Evolutionary conservation across 495 filamentous ascomycete genomes (phyloP), one percentile per base, ranked within the genome.

Genomic region (Aspergillus funiculosus): DNA sequence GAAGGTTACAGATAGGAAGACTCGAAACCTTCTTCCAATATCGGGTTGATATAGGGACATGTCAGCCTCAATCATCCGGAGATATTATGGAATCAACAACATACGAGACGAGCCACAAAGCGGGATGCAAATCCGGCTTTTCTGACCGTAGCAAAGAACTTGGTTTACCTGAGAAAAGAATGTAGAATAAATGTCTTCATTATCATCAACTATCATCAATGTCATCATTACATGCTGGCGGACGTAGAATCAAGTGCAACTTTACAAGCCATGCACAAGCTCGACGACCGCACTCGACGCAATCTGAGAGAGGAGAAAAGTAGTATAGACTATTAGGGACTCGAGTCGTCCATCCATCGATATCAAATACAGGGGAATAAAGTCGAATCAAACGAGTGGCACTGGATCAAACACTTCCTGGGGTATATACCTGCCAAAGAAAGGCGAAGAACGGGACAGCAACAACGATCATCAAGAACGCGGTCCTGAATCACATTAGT

Each of bases 311-410:
- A 43, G 29, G 50, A 46, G 44, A 43, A 52, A 48, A 59, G 37
- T 51, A 46, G 46, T 60, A 59, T 54, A 50, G 48, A 51, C 60
- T 58, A 38, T 29, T 17, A 38, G 51, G 28, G 26, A 53, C 35
- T 36, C 43, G 27, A 42, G 38, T 27, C 9, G 32, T 28, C 48
- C 29, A 43, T 44, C 49, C 27, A 51, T 52, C 40, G 39, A 53
- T 58, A 60, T 55, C 53, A 56, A 58, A 65, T 69, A 71, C 64
- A 71, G 64, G 62, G 67, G 58, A 67, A 69, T 66, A 55, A 57
- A 57, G 47, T 39, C 42, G 29, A 37, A 49, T 34, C 13, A 56
- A 58, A 60, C 40, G 57, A 63, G 53, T 43, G 57, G 53, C 54
- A 51, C 43, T 19, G 34, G 34, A 41, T 46, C 45, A 43, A 49